Percentiles rank a stretch among this genome's conserved stretches.
Evolutionary conservation across 202 grass and related monocot species (phyloP).

Genomic region (Thinopyrum obtusiflorum): DNA sequence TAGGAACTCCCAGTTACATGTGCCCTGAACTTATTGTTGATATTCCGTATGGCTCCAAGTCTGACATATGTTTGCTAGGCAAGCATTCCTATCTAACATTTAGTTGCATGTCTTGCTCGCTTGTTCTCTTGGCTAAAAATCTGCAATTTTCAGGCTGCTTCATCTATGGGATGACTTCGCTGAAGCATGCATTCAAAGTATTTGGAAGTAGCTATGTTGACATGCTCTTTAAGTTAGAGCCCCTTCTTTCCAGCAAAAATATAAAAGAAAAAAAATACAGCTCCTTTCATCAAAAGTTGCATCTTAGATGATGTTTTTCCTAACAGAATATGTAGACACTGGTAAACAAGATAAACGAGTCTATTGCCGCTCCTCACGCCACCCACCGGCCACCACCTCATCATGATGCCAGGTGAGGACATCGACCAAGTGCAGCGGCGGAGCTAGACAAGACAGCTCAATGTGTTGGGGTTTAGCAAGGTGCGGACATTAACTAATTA

Average conservation of each 20-base stretch:
- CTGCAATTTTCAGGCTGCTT: constrained; percentile 61
- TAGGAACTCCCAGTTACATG: too few species aligned
- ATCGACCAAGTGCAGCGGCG: too few species aligned
- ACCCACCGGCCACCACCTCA: too few species aligned
- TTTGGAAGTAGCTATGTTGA: constrained; percentile 59
- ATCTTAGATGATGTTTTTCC: background rate
- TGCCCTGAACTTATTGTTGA: constrained; percentile 10
- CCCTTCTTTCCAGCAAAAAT: background rate
- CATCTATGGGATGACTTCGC: constrained; percentile 94
- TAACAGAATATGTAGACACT: constrained; percentile 79
- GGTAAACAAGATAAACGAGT: constrained; percentile 92
- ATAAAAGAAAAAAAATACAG: too few species aligned
- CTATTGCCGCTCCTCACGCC: constrained; percentile 52
- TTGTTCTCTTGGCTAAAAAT: background rate
- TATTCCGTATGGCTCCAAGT: constrained; percentile 4
- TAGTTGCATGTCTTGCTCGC: constrained; percentile 2
- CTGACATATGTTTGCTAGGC: background rate
- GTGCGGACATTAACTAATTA: background rate
- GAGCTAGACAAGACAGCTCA: background rate
- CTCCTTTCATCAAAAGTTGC: too few species aligned
- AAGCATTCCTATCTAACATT: constrained; percentile 2
- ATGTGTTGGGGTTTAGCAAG: background rate
- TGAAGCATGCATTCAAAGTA: constrained; percentile 87
- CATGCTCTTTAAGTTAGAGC: background rate
- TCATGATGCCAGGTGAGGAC: too few species aligned